Conservation (phyloP, 495 filamentous ascomycete species). For the Lepidopterella palustris region DNA sequence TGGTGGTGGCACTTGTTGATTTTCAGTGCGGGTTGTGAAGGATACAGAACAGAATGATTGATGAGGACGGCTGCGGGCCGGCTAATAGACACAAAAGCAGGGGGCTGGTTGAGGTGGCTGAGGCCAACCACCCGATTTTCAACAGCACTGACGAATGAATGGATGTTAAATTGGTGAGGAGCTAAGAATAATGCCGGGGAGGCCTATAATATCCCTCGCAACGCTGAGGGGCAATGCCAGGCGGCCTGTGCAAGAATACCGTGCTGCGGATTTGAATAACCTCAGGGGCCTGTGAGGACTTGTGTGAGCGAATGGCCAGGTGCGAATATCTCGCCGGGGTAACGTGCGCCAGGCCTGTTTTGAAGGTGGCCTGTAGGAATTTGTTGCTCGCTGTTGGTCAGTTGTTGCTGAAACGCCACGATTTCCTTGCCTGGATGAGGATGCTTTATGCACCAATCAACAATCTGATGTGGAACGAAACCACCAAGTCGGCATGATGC, state of each 20-base stretch:
- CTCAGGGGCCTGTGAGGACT: neutral
- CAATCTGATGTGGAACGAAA: no score
- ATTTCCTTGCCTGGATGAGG: no score
- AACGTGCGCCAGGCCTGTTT: neutral
- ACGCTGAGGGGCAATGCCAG: neutral
- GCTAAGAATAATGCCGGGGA: neutral
- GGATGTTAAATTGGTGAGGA: neutral
- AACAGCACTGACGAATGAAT: neutral
- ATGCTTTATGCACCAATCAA: no score
- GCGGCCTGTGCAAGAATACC: neutral
- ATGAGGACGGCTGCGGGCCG: no score
- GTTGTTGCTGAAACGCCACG: no score
- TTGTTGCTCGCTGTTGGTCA: neutral
- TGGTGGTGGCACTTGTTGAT: neutral
- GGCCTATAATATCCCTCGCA: neutral
- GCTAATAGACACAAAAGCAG: no score
- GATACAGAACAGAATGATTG: no score
- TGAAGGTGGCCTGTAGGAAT: neutral
- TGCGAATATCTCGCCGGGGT: neutral
- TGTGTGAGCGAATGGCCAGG: neutral
- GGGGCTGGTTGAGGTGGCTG: no score
- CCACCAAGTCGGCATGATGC: no score
- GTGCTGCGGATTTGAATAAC: neutral
- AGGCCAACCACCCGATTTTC: no score
- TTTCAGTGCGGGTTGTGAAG: no score